Evolutionary conservation across 2,329 filamentous ascomycete genomes (phyloP).

Genomic region (Alternaria alternata): DNA sequence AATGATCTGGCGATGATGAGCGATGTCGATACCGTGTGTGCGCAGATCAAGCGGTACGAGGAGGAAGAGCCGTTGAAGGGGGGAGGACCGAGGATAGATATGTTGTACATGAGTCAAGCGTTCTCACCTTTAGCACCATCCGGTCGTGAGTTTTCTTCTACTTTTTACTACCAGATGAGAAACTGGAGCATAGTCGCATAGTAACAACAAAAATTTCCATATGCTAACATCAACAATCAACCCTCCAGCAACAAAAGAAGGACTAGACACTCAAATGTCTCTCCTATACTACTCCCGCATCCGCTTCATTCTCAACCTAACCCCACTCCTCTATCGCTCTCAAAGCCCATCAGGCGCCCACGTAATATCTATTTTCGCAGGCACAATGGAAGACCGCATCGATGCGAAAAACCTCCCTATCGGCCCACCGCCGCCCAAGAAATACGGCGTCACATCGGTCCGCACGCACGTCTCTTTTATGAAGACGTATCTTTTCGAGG

Average conservation of each 20-base stretch:
- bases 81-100: slow-evolving; percentile 42
- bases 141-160: slow-evolving; percentile 50
- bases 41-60: slow-evolving; percentile 39
- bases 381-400: slow-evolving; percentile 37
- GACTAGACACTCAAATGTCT: slow-evolving; percentile 44
- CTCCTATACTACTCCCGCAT: slow-evolving; percentile 50
- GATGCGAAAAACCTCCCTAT: slow-evolving; percentile 38
- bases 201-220: no score
- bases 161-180: no score
- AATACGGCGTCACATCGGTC: slow-evolving; percentile 37
- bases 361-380: slow-evolving; percentile 49
- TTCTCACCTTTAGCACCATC: slow-evolving; percentile 49
- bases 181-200: no score
- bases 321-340: slow-evolving; percentile 40
- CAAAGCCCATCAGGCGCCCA: slow-evolving; percentile 26
- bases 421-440: slow-evolving; percentile 26
- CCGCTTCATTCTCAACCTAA: slow-evolving; percentile 51
- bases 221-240: neutral
- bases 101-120: slow-evolving; percentile 45
- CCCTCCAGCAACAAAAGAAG: slow-evolving; percentile 47
- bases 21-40: slow-evolving; percentile 47
- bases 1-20: slow-evolving; percentile 43
- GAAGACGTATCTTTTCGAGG: slow-evolving; percentile 43
- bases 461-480: slow-evolving; percentile 44
- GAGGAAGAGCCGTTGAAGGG: slow-evolving; percentile 20